Conservation (phyloP, 192 early-diverging fungal species). For the Rhizophlyctis rosea region DNA sequence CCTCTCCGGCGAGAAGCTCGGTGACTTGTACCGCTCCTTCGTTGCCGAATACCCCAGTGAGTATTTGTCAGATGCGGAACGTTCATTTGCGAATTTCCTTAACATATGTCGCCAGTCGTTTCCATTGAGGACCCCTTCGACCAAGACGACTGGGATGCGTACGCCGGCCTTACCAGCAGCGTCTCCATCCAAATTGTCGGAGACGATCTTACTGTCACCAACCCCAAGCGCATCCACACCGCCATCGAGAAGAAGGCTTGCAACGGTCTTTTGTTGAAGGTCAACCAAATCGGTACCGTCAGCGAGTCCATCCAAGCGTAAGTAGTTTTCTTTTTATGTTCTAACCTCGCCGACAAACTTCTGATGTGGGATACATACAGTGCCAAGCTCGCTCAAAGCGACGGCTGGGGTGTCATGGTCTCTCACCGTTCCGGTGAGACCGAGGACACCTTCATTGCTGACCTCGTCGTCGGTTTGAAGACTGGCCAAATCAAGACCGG, state of each 20-base stretch:
- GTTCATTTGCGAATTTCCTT: constrained; percentile 10
- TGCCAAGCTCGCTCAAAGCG: constrained; percentile 65
- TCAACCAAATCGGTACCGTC: constrained; percentile 98
- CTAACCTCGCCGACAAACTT: neutral
- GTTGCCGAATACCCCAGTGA: constrained; percentile 74
- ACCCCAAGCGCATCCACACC: constrained; percentile 82
- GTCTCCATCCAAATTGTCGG: constrained; percentile 85
- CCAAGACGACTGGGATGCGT: constrained; percentile 97
- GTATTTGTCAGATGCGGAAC: neutral
- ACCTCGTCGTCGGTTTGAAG: constrained; percentile 94
- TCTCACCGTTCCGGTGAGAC: constrained; percentile 99
- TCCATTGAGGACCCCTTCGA: constrained; percentile 99
- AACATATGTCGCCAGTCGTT: constrained; percentile 68
- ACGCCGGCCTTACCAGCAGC: constrained; percentile 68
- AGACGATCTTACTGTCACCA: constrained; percentile 98
- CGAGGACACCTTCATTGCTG: constrained; percentile 95
- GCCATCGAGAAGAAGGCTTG: constrained; percentile 93
- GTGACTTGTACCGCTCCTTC: constrained; percentile 80
- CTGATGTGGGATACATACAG: constrained; percentile 17
- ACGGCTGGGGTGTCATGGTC: constrained; percentile 99
- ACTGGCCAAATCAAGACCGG: constrained; percentile 97
- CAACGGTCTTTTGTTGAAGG: constrained; percentile 94
- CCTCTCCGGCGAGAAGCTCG: constrained; percentile 74
- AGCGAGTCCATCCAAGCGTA: constrained; percentile 85
- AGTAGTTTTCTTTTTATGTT: constrained; percentile 26